Base-by-base conservation (phyloP, 1,139 yeast genomes). In the Saccharomyces pastorianus region DNA sequence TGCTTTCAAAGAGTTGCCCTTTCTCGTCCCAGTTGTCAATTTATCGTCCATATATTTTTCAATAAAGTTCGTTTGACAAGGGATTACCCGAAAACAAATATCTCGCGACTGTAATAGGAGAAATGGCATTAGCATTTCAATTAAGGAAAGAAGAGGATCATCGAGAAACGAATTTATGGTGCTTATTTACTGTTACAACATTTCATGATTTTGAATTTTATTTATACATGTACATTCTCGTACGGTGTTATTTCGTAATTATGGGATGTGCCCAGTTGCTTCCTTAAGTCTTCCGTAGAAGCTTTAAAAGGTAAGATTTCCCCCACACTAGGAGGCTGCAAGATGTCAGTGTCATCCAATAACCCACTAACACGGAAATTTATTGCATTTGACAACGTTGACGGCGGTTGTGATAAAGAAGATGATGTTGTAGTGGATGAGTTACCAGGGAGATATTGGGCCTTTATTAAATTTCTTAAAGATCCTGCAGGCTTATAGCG, bases 401-500 rank as follows among this genome's bases (percentile, higher is more conserved):
- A 4, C 3, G n/a, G 26, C 13, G 6, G 44, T 25, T 20, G 44
- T 9, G 44, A 38, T 20, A 20, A 13, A 8, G 46, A 46, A 17
- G 28, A 38, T 23, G 38, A 11, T 3, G 53, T 41, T 20, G 25
- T 23, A 6, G 27, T 29, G 20, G 20, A 14, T n/a, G 29, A 14
- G 27, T 14, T 31, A 11, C 41, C 25, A 28, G 46, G 28, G 3
- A 26, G 50, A 13, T 46, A 20, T 23, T 51, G 53, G 25, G 26
- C 44, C 13, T 51, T 46, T 14, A 46, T 14, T 8, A 63, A 62
- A 20, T 66, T 64, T 42, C 71, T 60, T 32, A 76, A 71, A 0
- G 80, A 69, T 14, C 90, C 90, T 13, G 89, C 89, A 1, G 91
- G 90, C 66, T 79, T 82, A 69, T 77, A 84, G 50, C 77, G 75